phyloP scores from a whole-genome alignment of 2,329 filamentous ascomycete genomes.

The Exophiala spinifera region DNA sequence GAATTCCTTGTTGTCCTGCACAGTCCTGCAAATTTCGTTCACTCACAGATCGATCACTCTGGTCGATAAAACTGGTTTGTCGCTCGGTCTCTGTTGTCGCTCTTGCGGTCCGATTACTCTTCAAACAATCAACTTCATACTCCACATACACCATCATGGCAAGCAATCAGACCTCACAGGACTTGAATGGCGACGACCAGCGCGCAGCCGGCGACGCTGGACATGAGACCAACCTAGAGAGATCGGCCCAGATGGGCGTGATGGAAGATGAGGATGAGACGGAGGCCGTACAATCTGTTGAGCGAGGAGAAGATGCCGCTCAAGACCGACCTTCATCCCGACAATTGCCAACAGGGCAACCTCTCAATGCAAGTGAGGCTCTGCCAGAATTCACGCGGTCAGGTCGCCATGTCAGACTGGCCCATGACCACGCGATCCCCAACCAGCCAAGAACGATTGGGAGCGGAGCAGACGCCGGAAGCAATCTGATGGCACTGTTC shows the following conservation, averaged over 20 bases:
- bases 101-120: too few species aligned
- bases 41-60: too few species aligned
- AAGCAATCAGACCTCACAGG: too few species aligned
- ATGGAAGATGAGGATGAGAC: not conserved
- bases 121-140: too few species aligned
- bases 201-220: not conserved
- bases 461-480: slow-evolving; percentile 2
- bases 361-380: not conserved
- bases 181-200: not conserved
- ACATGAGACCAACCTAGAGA: not conserved
- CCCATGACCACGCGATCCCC: not conserved
- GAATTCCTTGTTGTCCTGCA: too few species aligned
- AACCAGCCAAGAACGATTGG: not conserved
- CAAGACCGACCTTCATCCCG: not conserved
- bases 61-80: too few species aligned
- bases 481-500: slow-evolving; percentile 10
- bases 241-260: not conserved
- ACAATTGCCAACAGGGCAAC: not conserved
- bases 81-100: too few species aligned
- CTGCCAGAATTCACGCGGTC: not conserved
- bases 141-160: too few species aligned
- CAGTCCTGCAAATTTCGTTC: too few species aligned
- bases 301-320: not conserved
- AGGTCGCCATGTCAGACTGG: not conserved
- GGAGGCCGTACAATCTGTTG: not conserved